A percentile compares a stretch with the other conserved stretches of the same genome.
Conservation (phyloP, 306 rosid species). For the Quercus dentata region DNA sequence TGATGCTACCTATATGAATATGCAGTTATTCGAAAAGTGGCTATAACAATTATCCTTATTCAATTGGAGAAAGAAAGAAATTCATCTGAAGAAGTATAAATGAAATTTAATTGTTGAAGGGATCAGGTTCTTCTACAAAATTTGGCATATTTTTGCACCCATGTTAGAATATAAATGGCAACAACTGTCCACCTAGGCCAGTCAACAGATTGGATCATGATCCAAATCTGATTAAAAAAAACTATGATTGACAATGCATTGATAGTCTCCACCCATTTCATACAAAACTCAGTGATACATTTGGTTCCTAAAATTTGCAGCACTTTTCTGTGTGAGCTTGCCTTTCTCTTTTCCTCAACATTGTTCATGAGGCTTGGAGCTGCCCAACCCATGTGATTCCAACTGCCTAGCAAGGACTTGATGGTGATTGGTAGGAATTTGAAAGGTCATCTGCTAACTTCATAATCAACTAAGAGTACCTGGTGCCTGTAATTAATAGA, state of each 20-base stretch:
- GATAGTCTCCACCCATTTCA: neutral
- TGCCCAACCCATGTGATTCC: neutral
- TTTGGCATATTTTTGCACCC: neutral
- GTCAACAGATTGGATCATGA: no score
- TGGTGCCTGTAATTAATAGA: neutral
- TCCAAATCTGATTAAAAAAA: no score
- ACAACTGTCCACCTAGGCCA: no score
- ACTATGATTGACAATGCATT: neutral
- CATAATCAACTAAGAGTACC: neutral
- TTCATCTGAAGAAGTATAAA: neutral
- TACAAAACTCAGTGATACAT: neutral
- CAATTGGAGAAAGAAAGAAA: no score
- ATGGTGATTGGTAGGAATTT: neutral
- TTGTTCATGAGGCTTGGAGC: neutral
- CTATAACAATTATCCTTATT: no score
- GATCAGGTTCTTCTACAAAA: neutral
- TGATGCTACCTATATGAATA: no score
- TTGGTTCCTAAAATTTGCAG: neutral
- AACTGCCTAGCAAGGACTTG: neutral
- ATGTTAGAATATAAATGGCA: neutral
- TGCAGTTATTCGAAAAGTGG: no score
- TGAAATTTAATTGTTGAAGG: neutral
- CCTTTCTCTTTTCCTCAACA: neutral
- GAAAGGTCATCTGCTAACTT: neutral
- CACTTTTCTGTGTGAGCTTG: neutral